Percentiles rank a stretch among this genome's conserved stretches.
Conservation (phyloP, 1,139 yeast species). For the Sugiyamaella japonica region DNA sequence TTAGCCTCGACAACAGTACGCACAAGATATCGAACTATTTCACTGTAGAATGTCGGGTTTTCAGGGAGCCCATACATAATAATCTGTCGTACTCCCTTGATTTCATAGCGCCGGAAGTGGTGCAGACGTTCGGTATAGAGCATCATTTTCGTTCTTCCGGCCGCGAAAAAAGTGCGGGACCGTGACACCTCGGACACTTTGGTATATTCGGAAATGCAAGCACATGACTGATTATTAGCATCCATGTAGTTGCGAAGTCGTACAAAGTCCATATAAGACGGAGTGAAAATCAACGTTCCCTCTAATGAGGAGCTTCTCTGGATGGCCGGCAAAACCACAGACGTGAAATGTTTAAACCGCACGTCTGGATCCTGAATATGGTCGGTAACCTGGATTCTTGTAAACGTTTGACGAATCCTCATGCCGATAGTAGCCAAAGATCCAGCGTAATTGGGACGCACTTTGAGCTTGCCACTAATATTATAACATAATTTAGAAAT, state of each 20-base stretch:
- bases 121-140: slow-evolving; percentile 92
- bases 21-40: slow-evolving; percentile 56
- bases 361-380: slow-evolving; percentile 73
- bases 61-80: slow-evolving; percentile 82
- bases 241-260: slow-evolving; percentile 72
- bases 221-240: slow-evolving; percentile 51
- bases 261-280: slow-evolving; percentile 84
- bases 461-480: slow-evolving; percentile 61
- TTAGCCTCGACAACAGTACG: slow-evolving; percentile 42
- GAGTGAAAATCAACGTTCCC: slow-evolving; percentile 78
- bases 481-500: slow-evolving; percentile 60
- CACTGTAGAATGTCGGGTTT: slow-evolving; percentile 81
- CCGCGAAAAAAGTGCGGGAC: slow-evolving; percentile 64
- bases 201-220: slow-evolving; percentile 75
- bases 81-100: slow-evolving; percentile 82
- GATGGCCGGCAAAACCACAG: slow-evolving; percentile 68
- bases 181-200: slow-evolving; percentile 67
- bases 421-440: slow-evolving; percentile 46
- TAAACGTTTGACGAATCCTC: slow-evolving; percentile 70
- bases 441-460: slow-evolving; percentile 28
- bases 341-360: slow-evolving; percentile 76
- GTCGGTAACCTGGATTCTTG: slow-evolving; percentile 41
- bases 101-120: slow-evolving; percentile 80
- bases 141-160: slow-evolving; percentile 67
- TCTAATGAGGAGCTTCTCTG: slow-evolving; percentile 58